These are phyloP conservation scores for Prunus mira DNA, from an alignment of 306 rosid species.

Conservation along the genomic window DNA sequence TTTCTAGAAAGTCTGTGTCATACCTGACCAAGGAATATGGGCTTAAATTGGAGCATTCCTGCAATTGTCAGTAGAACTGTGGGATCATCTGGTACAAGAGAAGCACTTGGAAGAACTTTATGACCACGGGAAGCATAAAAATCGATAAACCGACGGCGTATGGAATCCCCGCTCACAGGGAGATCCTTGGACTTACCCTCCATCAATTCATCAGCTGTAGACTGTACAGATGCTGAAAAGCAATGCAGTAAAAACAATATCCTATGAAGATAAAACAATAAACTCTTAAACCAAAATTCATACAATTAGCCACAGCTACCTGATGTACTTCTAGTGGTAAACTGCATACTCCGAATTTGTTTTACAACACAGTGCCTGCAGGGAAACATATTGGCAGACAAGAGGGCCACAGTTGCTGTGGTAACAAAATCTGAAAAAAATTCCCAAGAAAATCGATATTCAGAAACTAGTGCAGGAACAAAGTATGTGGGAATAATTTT, in stretches of 20 bases:
- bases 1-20: background rate
- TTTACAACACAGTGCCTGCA: constrained; percentile 18
- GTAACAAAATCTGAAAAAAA: constrained; percentile 31
- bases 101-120: constrained; percentile 82
- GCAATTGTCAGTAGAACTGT: constrained; percentile 93
- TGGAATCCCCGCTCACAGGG: constrained; percentile 65
- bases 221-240: constrained; percentile 55
- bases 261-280: constrained; percentile 12
- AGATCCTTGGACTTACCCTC: constrained; percentile 39
- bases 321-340: constrained; percentile 39
- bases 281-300: constrained; percentile 14
- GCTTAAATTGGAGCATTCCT: constrained; percentile 97
- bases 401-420: constrained; percentile 22
- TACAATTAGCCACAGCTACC: constrained; percentile 37
- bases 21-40: constrained; percentile 86
- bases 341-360: constrained; percentile 16
- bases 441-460: background rate
- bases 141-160: constrained; percentile 57
- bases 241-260: constrained; percentile 21
- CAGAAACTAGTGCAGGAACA: constrained; percentile 14
- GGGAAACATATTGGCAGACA: constrained; percentile 24
- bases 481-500: no score
- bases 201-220: constrained; percentile 34
- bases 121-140: constrained; percentile 86
- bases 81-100: constrained; percentile 92